phyloP scores from a whole-genome alignment of 768 basidiomycete species.

The Tephrocybe sp. region DNA sequence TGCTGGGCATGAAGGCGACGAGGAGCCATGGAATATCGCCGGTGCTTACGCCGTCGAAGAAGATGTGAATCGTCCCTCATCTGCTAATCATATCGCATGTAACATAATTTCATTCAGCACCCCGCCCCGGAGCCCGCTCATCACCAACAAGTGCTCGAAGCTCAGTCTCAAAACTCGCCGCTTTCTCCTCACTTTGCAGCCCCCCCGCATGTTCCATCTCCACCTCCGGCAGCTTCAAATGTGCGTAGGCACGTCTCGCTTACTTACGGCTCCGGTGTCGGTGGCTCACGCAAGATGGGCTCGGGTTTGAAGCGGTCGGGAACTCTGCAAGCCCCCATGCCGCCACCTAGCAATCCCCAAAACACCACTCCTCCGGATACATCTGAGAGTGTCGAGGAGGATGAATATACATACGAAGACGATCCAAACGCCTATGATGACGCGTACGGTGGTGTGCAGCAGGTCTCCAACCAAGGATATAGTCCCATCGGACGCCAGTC shows the following conservation, averaged over 20 bases:
- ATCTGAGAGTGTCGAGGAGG: constrained; percentile 45
- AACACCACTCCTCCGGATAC: constrained; percentile 40
- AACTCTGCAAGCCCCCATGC: constrained; percentile 62
- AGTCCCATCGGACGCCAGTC: constrained; percentile 64
- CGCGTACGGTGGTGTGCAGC: constrained; percentile 49
- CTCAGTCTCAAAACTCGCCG: constrained; percentile 51
- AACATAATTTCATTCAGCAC: constrained; percentile 21
- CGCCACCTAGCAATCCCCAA: constrained; percentile 32
- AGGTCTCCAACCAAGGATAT: constrained; percentile 28
- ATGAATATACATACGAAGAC: constrained; percentile 53
- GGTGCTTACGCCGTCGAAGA: constrained; percentile 60
- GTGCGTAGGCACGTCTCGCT: constrained; percentile 82
- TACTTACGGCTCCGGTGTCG: constrained; percentile 65
- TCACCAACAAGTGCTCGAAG: constrained; percentile 51
- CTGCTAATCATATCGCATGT: background rate
- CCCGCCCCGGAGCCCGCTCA: constrained; percentile 29
- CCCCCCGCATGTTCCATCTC: constrained; percentile 56
- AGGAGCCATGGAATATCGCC: constrained; percentile 83
- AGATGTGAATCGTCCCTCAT: constrained; percentile 45
- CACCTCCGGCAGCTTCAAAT: constrained; percentile 66
- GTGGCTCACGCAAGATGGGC: constrained; percentile 48
- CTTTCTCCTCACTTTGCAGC: constrained; percentile 61
- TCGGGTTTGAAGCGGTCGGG: constrained; percentile 72
- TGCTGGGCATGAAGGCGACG: constrained; percentile 83
- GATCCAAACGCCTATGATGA: constrained; percentile 58